Evolutionary conservation across 371 early-diverging fungal species (phyloP).

Genomic region (Mucor piriformis): DNA sequence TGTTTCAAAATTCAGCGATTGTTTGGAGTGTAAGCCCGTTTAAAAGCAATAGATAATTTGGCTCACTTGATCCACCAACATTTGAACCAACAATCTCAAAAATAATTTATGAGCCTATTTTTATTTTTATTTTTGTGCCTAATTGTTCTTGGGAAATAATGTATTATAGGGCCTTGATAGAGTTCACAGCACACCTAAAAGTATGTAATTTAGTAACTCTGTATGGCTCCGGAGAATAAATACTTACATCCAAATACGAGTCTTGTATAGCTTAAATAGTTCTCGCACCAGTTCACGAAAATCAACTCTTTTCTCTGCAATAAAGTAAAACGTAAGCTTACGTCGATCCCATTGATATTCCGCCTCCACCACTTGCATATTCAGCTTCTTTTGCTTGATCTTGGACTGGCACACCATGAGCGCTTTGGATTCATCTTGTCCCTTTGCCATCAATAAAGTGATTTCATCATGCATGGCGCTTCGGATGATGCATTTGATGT

Average conservation of each 20-base stretch:
- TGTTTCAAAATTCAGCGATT: too few relatives aligned
- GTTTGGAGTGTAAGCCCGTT: too few relatives aligned
- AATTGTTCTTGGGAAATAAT: too few relatives aligned
- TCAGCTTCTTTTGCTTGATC: slow-evolving; percentile 86
- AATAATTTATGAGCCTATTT: too few relatives aligned
- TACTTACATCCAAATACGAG: slow-evolving; percentile 98
- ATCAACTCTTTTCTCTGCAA: slow-evolving; percentile 95
- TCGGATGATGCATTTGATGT: slow-evolving; percentile 73
- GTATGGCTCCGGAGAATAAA: neutral
- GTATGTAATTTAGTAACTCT: neutral
- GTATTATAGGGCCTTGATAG: slow-evolving; percentile 5
- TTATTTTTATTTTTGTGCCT: too few relatives aligned
- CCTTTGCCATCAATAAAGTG: slow-evolving; percentile 76
- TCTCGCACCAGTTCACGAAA: slow-evolving; percentile 98
- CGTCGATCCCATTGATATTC: slow-evolving; percentile 99
- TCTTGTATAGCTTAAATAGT: slow-evolving; percentile 98
- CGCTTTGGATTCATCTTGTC: slow-evolving; percentile 90
- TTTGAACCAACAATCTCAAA: too few relatives aligned
- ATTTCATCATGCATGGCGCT: slow-evolving; percentile 82
- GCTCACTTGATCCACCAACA: too few relatives aligned
- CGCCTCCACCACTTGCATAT: slow-evolving; percentile 96
- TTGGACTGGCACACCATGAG: slow-evolving; percentile 87
- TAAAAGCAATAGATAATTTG: too few relatives aligned
- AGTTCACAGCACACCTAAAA: slow-evolving; percentile 30
- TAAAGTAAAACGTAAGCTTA: slow-evolving; percentile 95